Evolutionary conservation across 2,329 filamentous ascomycete species (phyloP).

Genomic region (Lomentospora prolificans): DNA sequence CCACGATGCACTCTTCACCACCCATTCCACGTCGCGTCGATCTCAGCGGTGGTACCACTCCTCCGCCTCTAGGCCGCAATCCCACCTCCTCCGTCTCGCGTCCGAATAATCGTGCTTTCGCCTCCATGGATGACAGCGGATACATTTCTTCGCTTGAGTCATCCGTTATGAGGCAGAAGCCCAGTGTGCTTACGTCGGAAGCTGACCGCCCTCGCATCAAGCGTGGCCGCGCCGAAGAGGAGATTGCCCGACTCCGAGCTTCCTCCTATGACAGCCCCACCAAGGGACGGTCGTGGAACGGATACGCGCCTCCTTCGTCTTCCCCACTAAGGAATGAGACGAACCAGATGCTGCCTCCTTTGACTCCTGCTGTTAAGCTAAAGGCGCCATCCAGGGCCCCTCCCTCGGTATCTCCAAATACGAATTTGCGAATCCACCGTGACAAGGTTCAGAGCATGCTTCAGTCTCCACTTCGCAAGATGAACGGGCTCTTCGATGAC

Average conservation of each 20-base stretch:
- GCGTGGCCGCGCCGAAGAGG: conserved; percentile 85
- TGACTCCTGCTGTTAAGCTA: conserved; percentile 79
- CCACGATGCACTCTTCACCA: conserved; percentile 80
- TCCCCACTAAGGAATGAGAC: conserved; percentile 56
- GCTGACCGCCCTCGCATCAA: conserved; percentile 72
- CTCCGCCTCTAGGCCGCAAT: conserved; percentile 57
- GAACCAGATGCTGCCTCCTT: conserved; percentile 56
- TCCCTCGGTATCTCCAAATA: conserved; percentile 84
- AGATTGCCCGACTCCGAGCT: conserved; percentile 84
- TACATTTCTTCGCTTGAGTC: conserved; percentile 96
- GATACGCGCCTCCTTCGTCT: conserved; percentile 48
- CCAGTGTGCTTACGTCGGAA: conserved; percentile 63
- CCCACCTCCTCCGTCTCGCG: conserved; percentile 54
- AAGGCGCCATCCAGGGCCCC: conserved; percentile 45
- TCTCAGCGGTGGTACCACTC: conserved; percentile 55
- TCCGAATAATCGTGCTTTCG: conserved; percentile 66
- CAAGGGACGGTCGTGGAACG: conserved; percentile 49
- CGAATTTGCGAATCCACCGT: conserved; percentile 80
- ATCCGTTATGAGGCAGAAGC: conserved; percentile 66
- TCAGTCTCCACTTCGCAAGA: conserved; percentile 33
- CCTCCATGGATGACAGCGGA: conserved; percentile 80
- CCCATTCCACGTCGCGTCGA: conserved; percentile 56
- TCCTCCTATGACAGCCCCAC: conserved; percentile 90
- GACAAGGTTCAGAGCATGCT: conserved; percentile 73
- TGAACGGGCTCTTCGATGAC: conserved; percentile 24